Base-by-base conservation (phyloP, 192 early-diverging fungal genomes). In the Umbelopsis sp. region DNA sequence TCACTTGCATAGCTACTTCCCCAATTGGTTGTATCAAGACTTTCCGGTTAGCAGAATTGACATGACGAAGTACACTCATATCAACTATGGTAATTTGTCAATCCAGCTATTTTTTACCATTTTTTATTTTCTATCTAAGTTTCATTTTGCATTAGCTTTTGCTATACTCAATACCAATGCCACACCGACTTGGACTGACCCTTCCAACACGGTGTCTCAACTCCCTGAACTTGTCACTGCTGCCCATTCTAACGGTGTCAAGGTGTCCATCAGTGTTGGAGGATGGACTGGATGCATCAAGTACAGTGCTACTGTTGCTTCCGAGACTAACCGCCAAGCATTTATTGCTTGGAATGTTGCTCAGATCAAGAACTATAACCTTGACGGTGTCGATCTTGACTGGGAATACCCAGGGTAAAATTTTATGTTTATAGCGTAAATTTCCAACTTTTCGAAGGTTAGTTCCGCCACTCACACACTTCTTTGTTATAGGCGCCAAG, bases 381-480 rank as follows among this genome's bases (percentile, higher is more conserved):
- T 91, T 2, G 90, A 92, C 81, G 92, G 92, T 68, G 83, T 91
- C 66, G 92, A 94, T 73, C 79, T 94, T 70, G 92, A 92, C n/a
- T 62, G 56, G 56, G 56, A 62, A 62, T 62, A 62, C 31, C 56
- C 56, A 17, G 56, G 56, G 56, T 62, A 34, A 16, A 31, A 0
- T 20, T 34, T 34, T 14, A n/a, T 31, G 17, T 6, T 5, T n/a
- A n/a, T n/a, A n/a, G n/a, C n/a, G n/a, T n/a, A n/a, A n/a, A n/a
- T n/a, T n/a, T n/a, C n/a, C n/a, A n/a, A n/a, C n/a, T n/a, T n/a
- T n/a, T n/a, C n/a, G n/a, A n/a, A n/a, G n/a, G n/a, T n/a, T n/a
- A n/a, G n/a, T n/a, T n/a, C n/a, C n/a, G n/a, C n/a, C n/a, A n/a
- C n/a, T n/a, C 36, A 43, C 0, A 45, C 47, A 41, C 0, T 20